These are phyloP conservation scores for Penicillium psychrosexuale DNA, from an alignment of 2,329 filamentous ascomycete species.

Conservation along the genomic window DNA sequence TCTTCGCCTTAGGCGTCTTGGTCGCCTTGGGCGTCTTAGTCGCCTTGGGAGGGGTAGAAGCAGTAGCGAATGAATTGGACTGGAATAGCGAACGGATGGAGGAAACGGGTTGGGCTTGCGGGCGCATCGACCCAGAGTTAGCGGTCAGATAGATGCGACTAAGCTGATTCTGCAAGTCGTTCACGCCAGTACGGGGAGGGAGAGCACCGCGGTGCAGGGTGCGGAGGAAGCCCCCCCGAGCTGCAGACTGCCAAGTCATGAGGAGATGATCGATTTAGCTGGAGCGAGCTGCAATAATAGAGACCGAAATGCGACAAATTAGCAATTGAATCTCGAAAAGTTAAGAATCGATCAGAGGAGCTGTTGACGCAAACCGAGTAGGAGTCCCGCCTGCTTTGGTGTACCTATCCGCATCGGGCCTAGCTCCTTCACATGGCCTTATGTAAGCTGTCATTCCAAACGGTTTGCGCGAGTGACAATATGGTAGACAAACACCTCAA, in stretches of 20 bases:
- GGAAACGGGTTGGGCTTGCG: constrained; percentile 11
- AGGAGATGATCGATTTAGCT: neutral
- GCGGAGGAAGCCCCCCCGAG: constrained; percentile 32
- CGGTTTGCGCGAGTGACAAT: constrained; percentile 1
- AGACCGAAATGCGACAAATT: neutral
- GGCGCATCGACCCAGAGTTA: constrained; percentile 13
- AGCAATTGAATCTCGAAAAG: neutral
- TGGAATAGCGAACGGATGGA: constrained; percentile 11
- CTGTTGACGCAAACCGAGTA: constrained; percentile 32
- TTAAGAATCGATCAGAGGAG: constrained; percentile 1
- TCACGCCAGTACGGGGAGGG: constrained; percentile 27
- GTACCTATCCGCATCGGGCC: constrained; percentile 22
- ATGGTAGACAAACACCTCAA: neutral
- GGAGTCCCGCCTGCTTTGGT: constrained; percentile 27
- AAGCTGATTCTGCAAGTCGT: constrained; percentile 27
- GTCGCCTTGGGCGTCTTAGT: constrained; percentile 25
- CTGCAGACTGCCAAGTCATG: constrained; percentile 35
- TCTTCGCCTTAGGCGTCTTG: constrained; percentile 8
- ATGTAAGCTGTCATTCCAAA: neutral
- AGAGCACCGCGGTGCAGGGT: constrained; percentile 27
- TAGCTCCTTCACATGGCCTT: neutral
- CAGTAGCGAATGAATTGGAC: constrained; percentile 21
- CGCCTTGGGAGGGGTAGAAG: constrained; percentile 28
- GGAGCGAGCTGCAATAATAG: neutral
- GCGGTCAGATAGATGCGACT: constrained; percentile 25